Evolutionary conservation across 495 filamentous ascomycete genomes (phyloP), one percentile per base, ranked within the genome.

Genomic region (Collariella sp.): DNA sequence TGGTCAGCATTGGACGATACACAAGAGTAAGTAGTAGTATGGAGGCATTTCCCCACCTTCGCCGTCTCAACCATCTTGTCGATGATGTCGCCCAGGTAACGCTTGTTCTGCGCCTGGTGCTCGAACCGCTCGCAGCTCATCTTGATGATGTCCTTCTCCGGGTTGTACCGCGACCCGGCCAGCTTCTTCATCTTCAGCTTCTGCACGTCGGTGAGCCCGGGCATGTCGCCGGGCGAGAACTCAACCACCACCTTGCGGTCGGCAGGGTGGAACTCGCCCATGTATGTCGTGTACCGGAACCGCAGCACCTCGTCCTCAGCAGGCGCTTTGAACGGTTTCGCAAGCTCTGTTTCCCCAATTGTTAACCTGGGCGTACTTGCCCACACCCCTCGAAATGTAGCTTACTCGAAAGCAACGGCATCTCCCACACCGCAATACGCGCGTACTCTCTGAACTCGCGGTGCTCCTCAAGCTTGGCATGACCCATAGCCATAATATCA

Each of bases 221-320:
- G 71, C 57, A 81, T 61, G 68, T 95, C 90, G 38, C 62, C 58
- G 13, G 87, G 82, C 56, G 73, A 78, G 62, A 97, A 93, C 67
- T 96, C 89, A 24, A 96, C 80, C 6, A 96, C 91, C 24, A 98
- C 89, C 73, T 98, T 98, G 49, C 82, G 79, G 66, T 89, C 85
- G 12, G 90, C 89, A 0, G 94, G 91, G 69, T 97, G 94, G 48
- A 83, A 69, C 70, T 98, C 93, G 57, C 94, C 94, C 79, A 97
- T 82, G 70, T 96, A 96, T 43, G 83, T 87, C n/a, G 94, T 97
- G 72, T 96, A 96, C 62, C 93, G 84, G 78, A 96, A 98, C 57
- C 93, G 85, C 46, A 98, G 79, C 7, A 79, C 73, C 58, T 86
- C 76, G 44, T 83, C 74, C 43, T 70, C 67, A 43, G 80, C 67